Evolutionary conservation across 2,329 filamentous ascomycete genomes (phyloP), one percentile per base, ranked within the genome.

Genomic region (Botrytis galanthina): DNA sequence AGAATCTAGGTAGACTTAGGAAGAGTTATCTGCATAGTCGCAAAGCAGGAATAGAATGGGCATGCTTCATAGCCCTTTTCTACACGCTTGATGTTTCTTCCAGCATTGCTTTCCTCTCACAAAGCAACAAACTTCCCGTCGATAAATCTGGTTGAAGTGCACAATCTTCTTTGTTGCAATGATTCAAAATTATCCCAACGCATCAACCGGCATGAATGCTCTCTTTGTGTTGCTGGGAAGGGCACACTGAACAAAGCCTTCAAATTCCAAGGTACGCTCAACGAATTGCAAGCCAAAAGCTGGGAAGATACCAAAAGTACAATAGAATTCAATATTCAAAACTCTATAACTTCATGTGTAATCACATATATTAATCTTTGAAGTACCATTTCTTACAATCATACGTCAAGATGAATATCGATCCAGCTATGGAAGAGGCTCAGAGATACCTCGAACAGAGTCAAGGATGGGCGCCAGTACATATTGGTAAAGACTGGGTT

Each of bases 401-500:
- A 57, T 29, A 32, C 51, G n/a, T 57, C n/a, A 57, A 57, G n/a
- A 57, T 57, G 51, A 16, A n/a, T 8, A 8, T 29, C 12, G 26
- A 18, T 29, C 5, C 51, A 57, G n/a, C 51, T 9, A 57, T 29
- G 51, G 51, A 5, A 6, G 10, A 10, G 16, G 35, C 26, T 4
- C 1, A 69, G 18, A 42, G 37, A 26, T 69, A 69, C n/a, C 66
- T 57, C 48, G 39, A 57, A 22, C 26, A 37, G 9, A 57, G 44
- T 10, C 10, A 54, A 42, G 14, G 37, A 3, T 71, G 69, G 59
- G 59, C 69, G 5, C 42, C 69, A n/a, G 29, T 54, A 22, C 42
- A 61, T 8, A 66, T 71, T 32, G 69, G 69, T 22, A 66, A 66
- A 42, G 69, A 66, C 26, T 71, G 69, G 69, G 69, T 71, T 3